Conservation (phyloP, 345 rosid genomes). For the Murraya koenigii region DNA sequence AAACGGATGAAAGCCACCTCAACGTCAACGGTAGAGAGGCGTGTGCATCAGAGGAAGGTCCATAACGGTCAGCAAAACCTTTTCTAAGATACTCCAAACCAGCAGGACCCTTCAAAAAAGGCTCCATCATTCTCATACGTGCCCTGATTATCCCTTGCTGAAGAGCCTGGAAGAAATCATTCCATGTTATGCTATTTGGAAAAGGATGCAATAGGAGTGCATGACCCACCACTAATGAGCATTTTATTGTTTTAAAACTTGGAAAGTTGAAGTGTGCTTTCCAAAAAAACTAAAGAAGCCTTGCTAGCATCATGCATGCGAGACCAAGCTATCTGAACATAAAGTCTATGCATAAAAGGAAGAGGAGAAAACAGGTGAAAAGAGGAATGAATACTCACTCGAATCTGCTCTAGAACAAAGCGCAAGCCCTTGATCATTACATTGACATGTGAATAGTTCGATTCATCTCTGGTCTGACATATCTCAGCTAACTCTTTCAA, state of each 20-base stretch:
- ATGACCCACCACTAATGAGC: background rate
- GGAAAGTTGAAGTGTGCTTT: too few species aligned
- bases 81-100: conserved; percentile 69
- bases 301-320: too few species aligned
- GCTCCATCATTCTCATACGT: conserved; percentile 71
- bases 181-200: background rate
- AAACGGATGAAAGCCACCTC: conserved; percentile 64
- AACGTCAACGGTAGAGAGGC: conserved; percentile 49
- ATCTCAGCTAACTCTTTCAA: conserved; percentile 59
- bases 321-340: background rate
- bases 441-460: conserved; percentile 44
- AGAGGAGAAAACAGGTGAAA: background rate
- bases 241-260: background rate
- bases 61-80: conserved; percentile 59
- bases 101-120: conserved; percentile 77
- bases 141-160: conserved; percentile 73
- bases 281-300: too few species aligned
- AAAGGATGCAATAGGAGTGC: background rate
- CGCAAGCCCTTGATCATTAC: conserved; percentile 81
- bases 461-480: conserved; percentile 43
- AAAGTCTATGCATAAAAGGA: background rate
- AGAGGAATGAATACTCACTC: conserved; percentile 37
- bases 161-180: conserved; percentile 44
- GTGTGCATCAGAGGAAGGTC: conserved; percentile 49
- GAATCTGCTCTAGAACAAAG: conserved; percentile 80